phyloP scores from a whole-genome alignment of 495 filamentous ascomycete species.

The Peziza echinospora region DNA sequence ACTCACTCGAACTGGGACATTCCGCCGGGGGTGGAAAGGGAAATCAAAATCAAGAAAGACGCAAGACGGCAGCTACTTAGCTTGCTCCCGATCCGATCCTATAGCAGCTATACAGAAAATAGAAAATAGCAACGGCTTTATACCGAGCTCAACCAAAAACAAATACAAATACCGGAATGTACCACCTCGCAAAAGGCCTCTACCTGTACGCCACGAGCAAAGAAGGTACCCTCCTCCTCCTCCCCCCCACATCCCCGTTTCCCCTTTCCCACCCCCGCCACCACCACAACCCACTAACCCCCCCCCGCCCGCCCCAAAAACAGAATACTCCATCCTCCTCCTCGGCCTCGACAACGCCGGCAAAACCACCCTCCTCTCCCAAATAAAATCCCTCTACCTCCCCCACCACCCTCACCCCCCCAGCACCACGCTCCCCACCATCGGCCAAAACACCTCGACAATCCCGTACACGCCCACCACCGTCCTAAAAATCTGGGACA shows the following conservation, averaged over 20 bases:
- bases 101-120: too few relatives aligned
- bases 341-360: slow-evolving; percentile 95
- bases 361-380: slow-evolving; percentile 93
- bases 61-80: too few relatives aligned
- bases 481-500: slow-evolving; percentile 97
- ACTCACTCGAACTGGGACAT: too few relatives aligned
- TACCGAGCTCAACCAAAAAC: too few relatives aligned
- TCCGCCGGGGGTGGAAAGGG: too few relatives aligned
- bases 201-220: slow-evolving; percentile 89
- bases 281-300: not conserved
- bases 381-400: slow-evolving; percentile 73
- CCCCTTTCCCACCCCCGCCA: slow-evolving; percentile 1
- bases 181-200: slow-evolving; percentile 84
- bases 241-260: slow-evolving; percentile 1
- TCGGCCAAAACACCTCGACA: slow-evolving; percentile 89
- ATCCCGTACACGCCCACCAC: slow-evolving; percentile 70
- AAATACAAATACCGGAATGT: slow-evolving; percentile 51
- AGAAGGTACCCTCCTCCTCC: slow-evolving; percentile 38
- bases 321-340: slow-evolving; percentile 93
- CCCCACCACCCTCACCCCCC: slow-evolving; percentile 35
- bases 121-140: too few relatives aligned
- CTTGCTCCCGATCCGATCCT: too few relatives aligned
- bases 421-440: slow-evolving; percentile 72
- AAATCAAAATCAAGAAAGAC: too few relatives aligned
- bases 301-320: not conserved